phyloP scores from a whole-genome alignment of 345 rosid species.

The Isatis tinctoria region DNA sequence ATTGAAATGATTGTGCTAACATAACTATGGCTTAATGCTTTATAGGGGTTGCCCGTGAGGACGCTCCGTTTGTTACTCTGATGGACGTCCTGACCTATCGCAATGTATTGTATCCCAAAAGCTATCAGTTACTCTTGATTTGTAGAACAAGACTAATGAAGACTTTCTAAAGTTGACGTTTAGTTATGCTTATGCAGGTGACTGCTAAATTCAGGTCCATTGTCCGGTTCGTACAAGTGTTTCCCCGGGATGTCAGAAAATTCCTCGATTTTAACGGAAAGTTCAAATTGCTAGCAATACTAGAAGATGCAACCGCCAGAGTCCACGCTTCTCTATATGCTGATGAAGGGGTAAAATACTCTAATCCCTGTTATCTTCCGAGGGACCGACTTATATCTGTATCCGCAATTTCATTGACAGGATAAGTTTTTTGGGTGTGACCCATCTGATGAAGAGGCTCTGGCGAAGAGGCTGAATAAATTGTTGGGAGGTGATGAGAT shows the following conservation, averaged over 20 bases:
- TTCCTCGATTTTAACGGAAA: slow-evolving; percentile 5
- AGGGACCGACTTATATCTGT: background rate
- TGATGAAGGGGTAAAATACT: slow-evolving; percentile 26
- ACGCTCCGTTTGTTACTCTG: slow-evolving; percentile 24
- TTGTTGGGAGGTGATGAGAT: slow-evolving; percentile 8
- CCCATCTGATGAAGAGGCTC: slow-evolving; percentile 13
- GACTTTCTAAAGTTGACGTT: slow-evolving; percentile 1
- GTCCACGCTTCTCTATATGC: slow-evolving; percentile 25
- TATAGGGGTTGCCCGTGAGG: slow-evolving; percentile 25
- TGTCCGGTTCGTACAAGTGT: slow-evolving; percentile 30
- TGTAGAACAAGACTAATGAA: background rate
- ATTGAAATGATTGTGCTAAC: background rate
- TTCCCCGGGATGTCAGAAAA: slow-evolving; percentile 12
- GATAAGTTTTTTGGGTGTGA: slow-evolving; percentile 25
- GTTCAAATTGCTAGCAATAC: background rate
- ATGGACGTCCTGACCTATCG: slow-evolving; percentile 27
- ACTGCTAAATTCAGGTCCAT: slow-evolving; percentile 26
- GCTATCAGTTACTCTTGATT: background rate
- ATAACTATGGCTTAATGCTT: background rate
- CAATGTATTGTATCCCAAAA: slow-evolving; percentile 9
- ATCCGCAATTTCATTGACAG: background rate
- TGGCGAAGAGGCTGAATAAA: slow-evolving; percentile 8
- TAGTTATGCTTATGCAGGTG: slow-evolving; percentile 19
- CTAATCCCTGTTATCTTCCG: background rate
- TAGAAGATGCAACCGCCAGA: slow-evolving; percentile 30